Conservation (phyloP, 345 rosid genomes). For the Cardamine occulta region DNA sequence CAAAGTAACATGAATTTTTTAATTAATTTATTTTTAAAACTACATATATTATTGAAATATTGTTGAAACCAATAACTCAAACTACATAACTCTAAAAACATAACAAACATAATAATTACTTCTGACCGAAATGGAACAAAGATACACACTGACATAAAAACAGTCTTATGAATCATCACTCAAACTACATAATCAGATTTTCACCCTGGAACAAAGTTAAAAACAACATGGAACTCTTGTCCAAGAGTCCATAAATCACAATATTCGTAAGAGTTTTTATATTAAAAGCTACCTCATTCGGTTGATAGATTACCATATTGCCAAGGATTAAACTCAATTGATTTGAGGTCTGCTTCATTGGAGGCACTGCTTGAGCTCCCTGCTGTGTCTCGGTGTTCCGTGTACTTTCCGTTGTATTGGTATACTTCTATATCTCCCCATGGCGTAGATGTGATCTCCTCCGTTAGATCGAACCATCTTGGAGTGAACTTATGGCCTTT, state of each 20-base stretch:
- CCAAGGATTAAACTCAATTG: conserved; percentile 75
- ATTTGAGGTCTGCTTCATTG: conserved; percentile 44
- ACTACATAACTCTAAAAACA: not conserved
- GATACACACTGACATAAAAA: conserved; percentile 16
- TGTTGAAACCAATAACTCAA: not conserved
- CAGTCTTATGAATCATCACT: conserved; percentile 25
- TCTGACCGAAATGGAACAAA: conserved; percentile 19
- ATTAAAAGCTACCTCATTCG: conserved; percentile 51
- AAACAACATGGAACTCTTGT: conserved; percentile 30
- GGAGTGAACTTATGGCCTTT: conserved; percentile 61
- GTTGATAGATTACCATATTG: conserved; percentile 62
- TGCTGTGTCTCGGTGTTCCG: conserved; percentile 52
- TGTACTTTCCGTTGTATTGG: conserved; percentile 67
- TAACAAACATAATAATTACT: conserved; percentile 14
- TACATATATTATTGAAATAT: not conserved
- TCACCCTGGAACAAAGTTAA: conserved; percentile 26
- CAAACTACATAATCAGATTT: conserved; percentile 32
- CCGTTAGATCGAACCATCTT: conserved; percentile 72
- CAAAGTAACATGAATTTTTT: not conserved
- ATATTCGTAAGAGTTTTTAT: not conserved
- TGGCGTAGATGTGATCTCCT: conserved; percentile 64
- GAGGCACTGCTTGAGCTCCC: conserved; percentile 51
- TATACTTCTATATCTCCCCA: conserved; percentile 78
- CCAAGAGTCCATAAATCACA: conserved; percentile 21
- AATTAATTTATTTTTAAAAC: not conserved